phyloP scores from a whole-genome alignment of 495 filamentous ascomycete species.

The Lindgomyces ingoldianus region DNA sequence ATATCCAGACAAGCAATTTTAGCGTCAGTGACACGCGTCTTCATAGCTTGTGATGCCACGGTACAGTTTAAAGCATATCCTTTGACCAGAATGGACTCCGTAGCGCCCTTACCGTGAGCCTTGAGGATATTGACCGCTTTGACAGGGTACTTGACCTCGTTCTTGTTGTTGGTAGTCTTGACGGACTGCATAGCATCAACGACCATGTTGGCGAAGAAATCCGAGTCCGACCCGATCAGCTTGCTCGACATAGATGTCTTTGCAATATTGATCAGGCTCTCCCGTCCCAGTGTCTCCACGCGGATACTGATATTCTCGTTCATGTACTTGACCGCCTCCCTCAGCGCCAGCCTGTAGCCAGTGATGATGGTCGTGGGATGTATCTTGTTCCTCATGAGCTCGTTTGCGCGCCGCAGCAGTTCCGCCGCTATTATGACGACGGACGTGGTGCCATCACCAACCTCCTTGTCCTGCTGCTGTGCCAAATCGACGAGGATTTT shows the following conservation, averaged over 20 bases:
- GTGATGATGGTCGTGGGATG: slow-evolving; percentile 99
- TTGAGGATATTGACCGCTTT: slow-evolving; percentile 99
- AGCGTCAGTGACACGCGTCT: slow-evolving; percentile 85
- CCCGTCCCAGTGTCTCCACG: slow-evolving; percentile 85
- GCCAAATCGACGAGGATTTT: slow-evolving; percentile 98
- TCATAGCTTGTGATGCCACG: slow-evolving; percentile 97
- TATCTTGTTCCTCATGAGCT: slow-evolving; percentile 99
- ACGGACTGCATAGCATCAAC: slow-evolving; percentile 97
- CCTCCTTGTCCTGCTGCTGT: slow-evolving; percentile 98
- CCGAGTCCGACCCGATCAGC: slow-evolving; percentile 92
- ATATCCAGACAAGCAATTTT: slow-evolving; percentile 98
- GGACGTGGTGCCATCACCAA: slow-evolving; percentile 95
- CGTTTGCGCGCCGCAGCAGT: slow-evolving; percentile 90
- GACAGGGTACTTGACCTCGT: slow-evolving; percentile 93
- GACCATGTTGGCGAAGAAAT: slow-evolving; percentile 96
- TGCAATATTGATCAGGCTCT: slow-evolving; percentile 90
- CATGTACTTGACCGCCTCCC: slow-evolving; percentile 98
- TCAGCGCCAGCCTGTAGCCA: slow-evolving; percentile 90
- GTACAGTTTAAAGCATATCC: slow-evolving; percentile 99
- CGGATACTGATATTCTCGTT: slow-evolving; percentile 94
- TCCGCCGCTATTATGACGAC: slow-evolving; percentile 97
- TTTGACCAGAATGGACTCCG: slow-evolving; percentile 88
- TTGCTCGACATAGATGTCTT: slow-evolving; percentile 99
- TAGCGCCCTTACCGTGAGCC: slow-evolving; percentile 89
- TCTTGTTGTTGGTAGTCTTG: slow-evolving; percentile 84